Conservation (phyloP, 2,329 filamentous ascomycete species). For the Ceratocystis albifundus region DNA sequence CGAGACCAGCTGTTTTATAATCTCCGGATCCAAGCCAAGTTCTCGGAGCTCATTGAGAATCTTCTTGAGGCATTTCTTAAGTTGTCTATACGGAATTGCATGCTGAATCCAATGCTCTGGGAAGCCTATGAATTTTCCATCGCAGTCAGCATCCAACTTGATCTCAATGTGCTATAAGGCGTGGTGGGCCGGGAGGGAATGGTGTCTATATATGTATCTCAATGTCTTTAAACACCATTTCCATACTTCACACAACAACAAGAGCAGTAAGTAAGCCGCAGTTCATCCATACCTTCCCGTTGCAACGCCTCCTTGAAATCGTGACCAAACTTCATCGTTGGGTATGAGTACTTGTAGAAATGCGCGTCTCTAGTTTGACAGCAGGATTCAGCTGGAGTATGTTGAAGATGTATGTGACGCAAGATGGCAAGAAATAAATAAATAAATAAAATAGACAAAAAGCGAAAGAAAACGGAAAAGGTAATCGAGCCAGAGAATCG, state of each 20-base stretch:
- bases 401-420: not conserved
- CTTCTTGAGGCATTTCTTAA: conserved; percentile 82
- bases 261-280: not conserved
- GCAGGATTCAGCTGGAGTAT: not conserved
- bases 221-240: no score
- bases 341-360: not conserved
- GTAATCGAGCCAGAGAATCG: not conserved
- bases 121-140: conserved; percentile 41
- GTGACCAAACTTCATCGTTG: conserved; percentile 73
- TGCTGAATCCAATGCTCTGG: conserved; percentile 60
- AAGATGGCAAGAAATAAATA: no score
- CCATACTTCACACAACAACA: no score
- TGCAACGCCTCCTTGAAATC: conserved; percentile 60
- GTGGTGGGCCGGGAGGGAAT: no score
- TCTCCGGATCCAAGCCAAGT: conserved; percentile 61
- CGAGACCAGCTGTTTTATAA: conserved; percentile 53
- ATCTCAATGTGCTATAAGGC: not conserved
- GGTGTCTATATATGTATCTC: no score
- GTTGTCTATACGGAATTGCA: conserved; percentile 70
- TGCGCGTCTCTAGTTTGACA: not conserved
- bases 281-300: conserved; percentile 39
- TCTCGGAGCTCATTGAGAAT: conserved; percentile 59
- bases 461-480: not conserved
- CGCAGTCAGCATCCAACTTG: not conserved
- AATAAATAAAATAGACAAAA: no score